Base-by-base conservation (phyloP, 2,329 filamentous ascomycete genomes). In the Aspergillus neoniger region DNA sequence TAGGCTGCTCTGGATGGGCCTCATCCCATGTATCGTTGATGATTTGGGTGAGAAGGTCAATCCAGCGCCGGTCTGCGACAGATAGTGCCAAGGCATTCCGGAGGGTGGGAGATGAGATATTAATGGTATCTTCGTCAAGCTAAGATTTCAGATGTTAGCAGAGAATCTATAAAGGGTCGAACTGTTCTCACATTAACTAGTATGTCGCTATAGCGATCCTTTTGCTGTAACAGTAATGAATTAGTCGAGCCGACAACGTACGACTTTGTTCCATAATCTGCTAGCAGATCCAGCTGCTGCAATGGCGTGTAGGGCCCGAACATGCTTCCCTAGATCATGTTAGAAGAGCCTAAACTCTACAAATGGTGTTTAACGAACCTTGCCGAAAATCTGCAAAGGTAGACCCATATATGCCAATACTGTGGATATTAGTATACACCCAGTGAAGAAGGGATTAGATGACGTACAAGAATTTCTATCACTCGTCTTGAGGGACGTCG, bases 231-330 rank as follows among this genome's bases (percentile, higher is more conserved):
- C 36, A 99, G 83, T 23, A 99, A 83, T 5, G 92, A 96, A 75
- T 99, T 99, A 39, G 95, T 99, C 67, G 93, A 97, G 64, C 95
- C 95, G 59, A 99, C 93, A 57, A 99, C 90, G 71, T 98, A 99
- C 1, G 94, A 97, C 79, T 96, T 98, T 19, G 95, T 98, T 44
- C 92, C 91, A 69, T 92, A 88, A 77, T 98, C 94, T 55, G 94
- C 94, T 43, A 99, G 85, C 68, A 97, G 85, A 74, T 99, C 94
- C 59, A 99, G 87, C 77, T 97, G 93, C 76, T 99, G 95, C 17
- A 99, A 82, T 17, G 95, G 95, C 1, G 95, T 99, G 73, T 99
- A 99, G 0, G 95, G 95, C 2, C 95, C 94, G 73, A 97, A 98
- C 61, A 99, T 85, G 73, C 92, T 95, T 62, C 95, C 95, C 88